phyloP scores from a whole-genome alignment of 306 rosid species.

The Cucumis hystrix region DNA sequence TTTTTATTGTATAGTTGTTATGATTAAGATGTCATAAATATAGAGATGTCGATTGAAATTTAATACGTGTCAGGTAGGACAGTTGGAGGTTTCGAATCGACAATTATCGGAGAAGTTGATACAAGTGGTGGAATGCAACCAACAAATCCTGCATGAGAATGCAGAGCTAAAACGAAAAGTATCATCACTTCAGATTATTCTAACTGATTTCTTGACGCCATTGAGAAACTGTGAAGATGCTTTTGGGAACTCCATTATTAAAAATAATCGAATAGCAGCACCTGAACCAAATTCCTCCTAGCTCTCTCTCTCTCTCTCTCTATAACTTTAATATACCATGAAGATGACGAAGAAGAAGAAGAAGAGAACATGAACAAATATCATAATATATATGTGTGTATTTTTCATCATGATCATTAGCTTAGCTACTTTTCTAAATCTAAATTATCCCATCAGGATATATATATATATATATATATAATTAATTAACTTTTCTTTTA shows the following conservation, averaged over 20 bases:
- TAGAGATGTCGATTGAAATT: background rate
- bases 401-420: background rate
- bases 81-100: constrained; percentile 21
- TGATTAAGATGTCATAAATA: too few relatives aligned
- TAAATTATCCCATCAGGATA: background rate
- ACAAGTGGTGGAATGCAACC: constrained; percentile 27
- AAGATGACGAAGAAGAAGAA: background rate
- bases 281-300: constrained; percentile 2
- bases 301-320: too few relatives aligned
- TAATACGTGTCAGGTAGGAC: constrained; percentile 7
- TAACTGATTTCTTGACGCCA: constrained; percentile 18
- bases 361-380: background rate
- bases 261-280: background rate
- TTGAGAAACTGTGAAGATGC: constrained; percentile 10
- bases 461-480: background rate
- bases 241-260: constrained; percentile 2
- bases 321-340: too few relatives aligned
- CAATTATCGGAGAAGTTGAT: constrained; percentile 28
- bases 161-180: constrained; percentile 33
- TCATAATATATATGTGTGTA: background rate
- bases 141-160: constrained; percentile 31
- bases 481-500: background rate
- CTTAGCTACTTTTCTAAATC: background rate
- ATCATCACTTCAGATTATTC: constrained; percentile 26
- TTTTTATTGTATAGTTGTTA: too few relatives aligned